A percentile compares a stretch with the other conserved stretches of the same genome.
Conservation (phyloP, 495 filamentous ascomycete species). For the Thozetella sp. region DNA sequence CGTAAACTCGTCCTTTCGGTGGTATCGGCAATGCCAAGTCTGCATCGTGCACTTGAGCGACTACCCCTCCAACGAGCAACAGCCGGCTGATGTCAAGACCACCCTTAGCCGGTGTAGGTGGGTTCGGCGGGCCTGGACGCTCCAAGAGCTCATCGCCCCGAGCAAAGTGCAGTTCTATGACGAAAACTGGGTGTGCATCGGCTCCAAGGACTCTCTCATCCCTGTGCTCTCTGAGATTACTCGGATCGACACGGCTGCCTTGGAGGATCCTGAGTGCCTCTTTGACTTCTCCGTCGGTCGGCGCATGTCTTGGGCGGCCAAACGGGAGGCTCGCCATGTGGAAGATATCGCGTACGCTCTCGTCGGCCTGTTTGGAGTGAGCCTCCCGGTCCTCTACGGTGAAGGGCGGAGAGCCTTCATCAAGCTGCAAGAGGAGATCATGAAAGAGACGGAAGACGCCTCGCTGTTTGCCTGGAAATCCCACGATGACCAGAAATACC, state of each 20-base stretch:
- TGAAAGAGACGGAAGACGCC: slow-evolving; percentile 9
- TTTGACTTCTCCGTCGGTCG: slow-evolving; percentile 5
- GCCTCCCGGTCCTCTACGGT: slow-evolving; percentile 20
- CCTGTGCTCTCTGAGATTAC: slow-evolving; percentile 2
- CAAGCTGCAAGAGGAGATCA: slow-evolving; percentile 21
- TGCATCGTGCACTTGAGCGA: background rate
- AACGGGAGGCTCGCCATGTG: slow-evolving; percentile 17
- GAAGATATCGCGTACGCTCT: slow-evolving; percentile 19
- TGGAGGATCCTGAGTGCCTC: background rate
- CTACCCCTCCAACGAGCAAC: background rate
- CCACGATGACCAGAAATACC: background rate
- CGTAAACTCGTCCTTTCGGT: background rate
- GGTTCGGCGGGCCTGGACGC: slow-evolving; percentile 30
- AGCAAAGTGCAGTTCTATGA: background rate
- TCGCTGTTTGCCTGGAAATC: background rate
- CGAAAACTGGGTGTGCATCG: background rate
- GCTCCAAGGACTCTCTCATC: slow-evolving; percentile 8
- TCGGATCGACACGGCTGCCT: background rate
- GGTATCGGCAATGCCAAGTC: background rate
- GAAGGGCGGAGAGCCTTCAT: slow-evolving; percentile 17
- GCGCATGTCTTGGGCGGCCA: slow-evolving; percentile 30
- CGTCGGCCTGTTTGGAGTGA: slow-evolving; percentile 15
- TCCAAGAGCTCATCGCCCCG: slow-evolving; percentile 15
- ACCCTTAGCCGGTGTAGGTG: slow-evolving; percentile 7
- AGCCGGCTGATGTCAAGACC: background rate